Evolutionary conservation across 139 green algal genomes (phyloP).

Genomic region (Zygnema circumcarinatum): DNA sequence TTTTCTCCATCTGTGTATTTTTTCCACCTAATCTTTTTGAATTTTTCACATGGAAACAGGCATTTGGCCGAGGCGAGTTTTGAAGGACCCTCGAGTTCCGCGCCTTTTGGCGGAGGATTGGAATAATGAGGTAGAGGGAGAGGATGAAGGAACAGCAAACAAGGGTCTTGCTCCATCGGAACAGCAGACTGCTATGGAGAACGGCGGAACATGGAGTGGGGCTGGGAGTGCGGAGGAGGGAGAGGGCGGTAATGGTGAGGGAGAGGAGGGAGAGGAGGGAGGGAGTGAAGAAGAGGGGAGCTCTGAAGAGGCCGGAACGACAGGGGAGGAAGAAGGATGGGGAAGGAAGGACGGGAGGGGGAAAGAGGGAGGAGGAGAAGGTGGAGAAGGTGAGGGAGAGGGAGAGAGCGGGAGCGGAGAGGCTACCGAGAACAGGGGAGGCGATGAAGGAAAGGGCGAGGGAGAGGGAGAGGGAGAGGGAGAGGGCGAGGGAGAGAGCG

Average conservation of each 20-base stretch:
- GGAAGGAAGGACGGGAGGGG: neutral
- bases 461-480: no score
- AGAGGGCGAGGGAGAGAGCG: neutral
- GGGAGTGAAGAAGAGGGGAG: neutral
- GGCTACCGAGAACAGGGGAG: no score
- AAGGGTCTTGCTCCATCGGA: neutral
- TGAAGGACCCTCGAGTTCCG: no score
- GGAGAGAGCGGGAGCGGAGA: neutral
- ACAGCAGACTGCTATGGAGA: neutral
- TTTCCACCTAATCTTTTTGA: no score
- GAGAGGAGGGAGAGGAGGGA: constrained; percentile 10
- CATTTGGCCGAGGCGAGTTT: no score
- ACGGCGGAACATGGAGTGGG: neutral
- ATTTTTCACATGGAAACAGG: neutral
- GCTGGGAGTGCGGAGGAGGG: neutral
- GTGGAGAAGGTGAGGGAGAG: neutral
- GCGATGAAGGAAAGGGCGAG: no score
- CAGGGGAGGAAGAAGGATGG: neutral
- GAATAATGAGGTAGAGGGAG: neutral
- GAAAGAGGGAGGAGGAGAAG: neutral
- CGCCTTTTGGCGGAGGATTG: no score
- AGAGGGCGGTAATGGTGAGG: neutral
- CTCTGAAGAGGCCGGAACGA: neutral
- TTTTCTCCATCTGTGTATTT: no score
- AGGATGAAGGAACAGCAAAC: neutral